Evolutionary conservation across 1,284 basidiomycete genomes (phyloP), one percentile per base, ranked within the genome.

Genomic region (Phellopilus nigrolimitatus): DNA sequence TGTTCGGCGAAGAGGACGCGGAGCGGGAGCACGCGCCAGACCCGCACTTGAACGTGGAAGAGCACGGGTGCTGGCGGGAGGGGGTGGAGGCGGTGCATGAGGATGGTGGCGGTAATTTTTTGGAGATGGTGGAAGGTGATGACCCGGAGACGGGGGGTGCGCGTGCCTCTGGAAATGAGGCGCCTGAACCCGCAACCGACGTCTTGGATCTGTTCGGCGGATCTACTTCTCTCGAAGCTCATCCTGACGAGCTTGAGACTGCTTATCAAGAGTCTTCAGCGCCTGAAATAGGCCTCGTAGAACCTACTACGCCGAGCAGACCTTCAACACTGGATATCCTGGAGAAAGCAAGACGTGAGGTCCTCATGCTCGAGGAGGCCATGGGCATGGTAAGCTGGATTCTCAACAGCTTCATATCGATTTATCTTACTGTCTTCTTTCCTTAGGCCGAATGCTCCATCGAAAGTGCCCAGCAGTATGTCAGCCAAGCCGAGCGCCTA

Each of bases 1-100:
- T 67, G 25, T 58, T 69, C 38, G 62, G 65, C 0, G 56, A 57
- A 0, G 66, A 69, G 17, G 48, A 49, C 5, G 49, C 54, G 4
- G 50, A 51, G 15, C 56, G 64, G 9, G 57, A 67, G 38, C 63
- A 66, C 49, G 64, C 68, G 19, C 64, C 66, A 45, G 41, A 15
- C 41, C 49, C n/a, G 37, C 37, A 17, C 24, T 9, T 46, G 33
- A 30, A 7, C n/a, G 22, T 39, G n/a, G 50, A 52, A 15, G 50
- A 51, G 10, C 9, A 24, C 42, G 40, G 25, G 19, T 21, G 45
- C 19, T 53, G 51, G 51, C 15, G 51, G 10, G 38, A 47, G 8
- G 44, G 51, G n/a, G 51, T 53, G 25, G 36, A 34, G 17, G 44
- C 44, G 15, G 27, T 34, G n/a, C 30, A 46, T 10, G 42, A 41